Percentiles rank a stretch among this genome's conserved stretches.
Conservation (phyloP, 257 asterid species). For the Nicotiana obtusifolia region DNA sequence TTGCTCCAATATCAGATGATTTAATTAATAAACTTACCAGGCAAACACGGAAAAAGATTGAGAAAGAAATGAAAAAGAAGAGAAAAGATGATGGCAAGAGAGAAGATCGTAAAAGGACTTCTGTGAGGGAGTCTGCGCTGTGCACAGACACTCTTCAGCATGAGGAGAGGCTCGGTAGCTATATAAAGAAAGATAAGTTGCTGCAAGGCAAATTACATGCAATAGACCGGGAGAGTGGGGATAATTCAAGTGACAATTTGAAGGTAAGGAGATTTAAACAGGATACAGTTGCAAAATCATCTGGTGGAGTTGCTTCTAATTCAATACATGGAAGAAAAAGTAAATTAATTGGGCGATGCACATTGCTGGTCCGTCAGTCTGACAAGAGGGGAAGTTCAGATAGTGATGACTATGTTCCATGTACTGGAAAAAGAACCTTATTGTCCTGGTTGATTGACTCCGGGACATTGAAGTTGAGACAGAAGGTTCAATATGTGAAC, state of each 20-base stretch:
- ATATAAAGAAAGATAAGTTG: conserved; percentile 8
- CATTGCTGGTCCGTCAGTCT: conserved; percentile 13
- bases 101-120: conserved; percentile 33
- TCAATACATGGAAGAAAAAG: conserved; percentile 7
- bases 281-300: neutral
- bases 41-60: conserved; percentile 80
- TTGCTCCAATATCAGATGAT: conserved; percentile 71
- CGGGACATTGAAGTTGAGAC: neutral
- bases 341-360: conserved; percentile 15
- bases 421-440: conserved; percentile 16
- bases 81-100: conserved; percentile 38
- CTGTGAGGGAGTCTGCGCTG: conserved; percentile 20
- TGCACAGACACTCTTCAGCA: conserved; percentile 10
- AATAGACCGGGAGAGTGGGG: neutral
- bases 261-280: neutral
- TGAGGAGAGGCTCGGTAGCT: conserved; percentile 11
- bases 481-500: conserved; percentile 17
- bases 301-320: neutral
- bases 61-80: conserved; percentile 75
- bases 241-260: neutral
- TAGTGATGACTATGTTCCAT: conserved; percentile 12
- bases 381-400: conserved; percentile 3
- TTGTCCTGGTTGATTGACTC: conserved; percentile 20
- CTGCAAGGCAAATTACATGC: neutral
- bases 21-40: conserved; percentile 74